phyloP scores from a whole-genome alignment of 2,329 filamentous ascomycete species.

The Fusarium proliferatum region DNA sequence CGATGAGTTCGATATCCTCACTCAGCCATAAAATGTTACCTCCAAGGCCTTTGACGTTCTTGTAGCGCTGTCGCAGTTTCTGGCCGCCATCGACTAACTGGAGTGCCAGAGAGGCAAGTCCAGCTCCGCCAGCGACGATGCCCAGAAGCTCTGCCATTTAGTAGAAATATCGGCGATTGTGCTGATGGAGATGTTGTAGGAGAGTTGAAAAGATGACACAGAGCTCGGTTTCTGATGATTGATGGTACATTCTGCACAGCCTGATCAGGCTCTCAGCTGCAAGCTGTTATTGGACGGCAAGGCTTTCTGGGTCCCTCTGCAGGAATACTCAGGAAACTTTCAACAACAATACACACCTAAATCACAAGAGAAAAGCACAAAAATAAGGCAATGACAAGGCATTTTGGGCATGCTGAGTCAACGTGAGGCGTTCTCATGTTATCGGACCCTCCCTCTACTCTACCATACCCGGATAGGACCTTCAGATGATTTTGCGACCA shows the following conservation, averaged over 20 bases:
- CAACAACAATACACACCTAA: rapidly evolving
- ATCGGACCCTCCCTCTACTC: too few species aligned
- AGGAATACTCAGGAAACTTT: background rate
- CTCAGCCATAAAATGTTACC: background rate
- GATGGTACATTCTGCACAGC: background rate
- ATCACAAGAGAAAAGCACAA: background rate
- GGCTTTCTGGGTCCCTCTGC: background rate
- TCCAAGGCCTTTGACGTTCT: background rate
- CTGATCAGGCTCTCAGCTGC: background rate
- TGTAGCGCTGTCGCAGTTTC: background rate
- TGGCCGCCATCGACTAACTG: constrained; percentile 9
- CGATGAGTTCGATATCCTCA: background rate
- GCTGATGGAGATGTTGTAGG: rapidly evolving
- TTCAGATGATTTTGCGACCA: rapidly evolving
- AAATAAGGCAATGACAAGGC: background rate
- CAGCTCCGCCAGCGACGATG: constrained; percentile 14
- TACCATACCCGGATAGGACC: too few species aligned
- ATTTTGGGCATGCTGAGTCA: background rate
- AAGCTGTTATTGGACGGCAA: background rate
- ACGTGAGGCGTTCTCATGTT: background rate
- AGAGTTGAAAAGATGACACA: background rate
- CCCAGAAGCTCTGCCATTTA: constrained; percentile 11
- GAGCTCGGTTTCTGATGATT: background rate
- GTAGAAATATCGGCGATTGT: rapidly evolving
- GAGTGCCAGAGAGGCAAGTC: constrained; percentile 15